Percentiles rank a stretch among this genome's conserved stretches.
phyloP scores from a whole-genome alignment of 345 rosid genomes.

The Brassica juncea region DNA sequence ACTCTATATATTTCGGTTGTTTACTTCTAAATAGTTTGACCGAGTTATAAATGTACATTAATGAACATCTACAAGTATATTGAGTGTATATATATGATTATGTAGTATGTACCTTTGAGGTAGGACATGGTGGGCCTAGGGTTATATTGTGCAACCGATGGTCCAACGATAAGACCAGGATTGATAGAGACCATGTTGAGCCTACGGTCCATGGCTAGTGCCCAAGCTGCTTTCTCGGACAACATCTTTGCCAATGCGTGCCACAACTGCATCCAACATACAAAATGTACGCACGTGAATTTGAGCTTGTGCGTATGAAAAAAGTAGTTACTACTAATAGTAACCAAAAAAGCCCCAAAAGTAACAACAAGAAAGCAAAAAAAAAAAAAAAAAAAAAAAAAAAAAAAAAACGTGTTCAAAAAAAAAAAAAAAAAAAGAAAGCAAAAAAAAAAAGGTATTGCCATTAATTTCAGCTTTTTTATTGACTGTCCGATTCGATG shows the following conservation, averaged over 20 bases:
- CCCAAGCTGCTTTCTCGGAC: slow-evolving; percentile 95
- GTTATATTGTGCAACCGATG: slow-evolving; percentile 70
- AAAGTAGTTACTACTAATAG: slow-evolving; percentile 5
- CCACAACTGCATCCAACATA: slow-evolving; percentile 62
- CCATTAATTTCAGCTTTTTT: slow-evolving; percentile 12
- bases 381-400: neutral
- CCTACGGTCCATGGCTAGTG: slow-evolving; percentile 82
- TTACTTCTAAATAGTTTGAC: slow-evolving; percentile 3
- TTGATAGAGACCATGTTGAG: slow-evolving; percentile 88
- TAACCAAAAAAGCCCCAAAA: neutral
- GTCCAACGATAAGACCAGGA: slow-evolving; percentile 79
- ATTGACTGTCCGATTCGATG: slow-evolving; percentile 18
- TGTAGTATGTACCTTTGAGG: slow-evolving; percentile 60
- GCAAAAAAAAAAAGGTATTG: neutral
- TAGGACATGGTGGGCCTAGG: slow-evolving; percentile 70
- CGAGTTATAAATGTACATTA: neutral
- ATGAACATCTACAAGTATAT: neutral
- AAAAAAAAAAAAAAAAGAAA: neutral
- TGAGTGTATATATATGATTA: neutral
- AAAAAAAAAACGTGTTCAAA: too few relatives aligned
- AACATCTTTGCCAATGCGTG: slow-evolving; percentile 76
- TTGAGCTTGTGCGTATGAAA: neutral
- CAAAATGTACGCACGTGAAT: slow-evolving; percentile 18
- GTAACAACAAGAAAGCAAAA: neutral
- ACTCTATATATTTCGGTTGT: neutral